These are phyloP conservation scores for Picochlorum sp. DNA, from an alignment of 139 green algal species.

Conservation along the genomic window DNA sequence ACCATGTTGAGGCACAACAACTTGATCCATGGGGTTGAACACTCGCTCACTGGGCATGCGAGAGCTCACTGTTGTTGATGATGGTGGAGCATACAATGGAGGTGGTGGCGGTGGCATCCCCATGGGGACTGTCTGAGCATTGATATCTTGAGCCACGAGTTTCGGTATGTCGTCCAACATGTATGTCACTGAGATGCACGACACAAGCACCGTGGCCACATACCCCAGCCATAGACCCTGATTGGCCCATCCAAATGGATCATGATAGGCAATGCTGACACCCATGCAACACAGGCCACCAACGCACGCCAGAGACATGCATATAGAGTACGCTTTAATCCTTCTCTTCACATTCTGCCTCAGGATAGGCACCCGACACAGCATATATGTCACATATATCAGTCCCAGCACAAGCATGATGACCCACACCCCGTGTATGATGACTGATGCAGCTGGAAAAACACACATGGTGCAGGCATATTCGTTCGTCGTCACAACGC, in stretches of 20 bases:
- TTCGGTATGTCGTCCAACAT: too few species aligned
- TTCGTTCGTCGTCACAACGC: not conserved
- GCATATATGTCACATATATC: conserved; percentile 8
- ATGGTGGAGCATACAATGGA: too few species aligned
- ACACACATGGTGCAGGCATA: conserved; percentile 16
- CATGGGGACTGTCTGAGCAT: too few species aligned
- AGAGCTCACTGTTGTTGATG: too few species aligned
- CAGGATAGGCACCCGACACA: conserved; percentile 1
- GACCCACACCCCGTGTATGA: conserved; percentile 8
- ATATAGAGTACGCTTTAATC: conserved; percentile 4
- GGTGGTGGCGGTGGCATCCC: too few species aligned
- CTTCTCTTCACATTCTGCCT: conserved; percentile 11
- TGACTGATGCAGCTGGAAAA: conserved; percentile 27
- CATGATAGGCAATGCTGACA: conserved; percentile 7
- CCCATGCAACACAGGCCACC: conserved; percentile 7
- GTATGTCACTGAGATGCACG: too few species aligned
- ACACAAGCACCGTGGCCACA: conserved; percentile 6
- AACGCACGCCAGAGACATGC: conserved; percentile 1
- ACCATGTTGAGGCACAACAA: too few species aligned
- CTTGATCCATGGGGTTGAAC: too few species aligned
- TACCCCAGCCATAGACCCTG: conserved; percentile 26
- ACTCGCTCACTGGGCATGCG: too few species aligned
- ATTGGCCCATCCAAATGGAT: conserved; percentile 33
- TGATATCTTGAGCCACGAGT: too few species aligned
- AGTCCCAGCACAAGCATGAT: not conserved